phyloP scores from a whole-genome alignment of 805 yeast species.

The Candida maris region DNA sequence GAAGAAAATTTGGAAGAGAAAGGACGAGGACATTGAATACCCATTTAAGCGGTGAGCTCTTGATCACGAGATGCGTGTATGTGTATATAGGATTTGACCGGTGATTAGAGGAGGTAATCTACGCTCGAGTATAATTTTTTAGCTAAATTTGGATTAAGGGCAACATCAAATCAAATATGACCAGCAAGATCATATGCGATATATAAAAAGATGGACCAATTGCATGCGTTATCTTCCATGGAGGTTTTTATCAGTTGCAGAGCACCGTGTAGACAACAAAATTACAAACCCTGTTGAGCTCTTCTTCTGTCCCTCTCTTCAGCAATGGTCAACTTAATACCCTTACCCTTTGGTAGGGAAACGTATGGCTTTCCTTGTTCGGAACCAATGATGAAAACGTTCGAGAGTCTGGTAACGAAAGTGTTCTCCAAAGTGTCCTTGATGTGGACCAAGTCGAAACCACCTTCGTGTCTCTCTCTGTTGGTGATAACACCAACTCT shows the following conservation, averaged over 20 bases:
- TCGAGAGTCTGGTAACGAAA: constrained; percentile 89
- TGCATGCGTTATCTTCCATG: constrained; percentile 5
- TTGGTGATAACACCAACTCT: constrained; percentile 93
- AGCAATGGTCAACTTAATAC: constrained; percentile 91
- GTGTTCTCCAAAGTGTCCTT: constrained; percentile 93
- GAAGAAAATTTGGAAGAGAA: constrained; percentile 91
- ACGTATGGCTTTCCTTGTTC: constrained; percentile 93
- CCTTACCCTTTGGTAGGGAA: constrained; percentile 98
- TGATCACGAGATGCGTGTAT: no score
- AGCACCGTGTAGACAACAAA: constrained; percentile 5
- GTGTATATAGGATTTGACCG: constrained; percentile 2
- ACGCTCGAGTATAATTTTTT: no score
- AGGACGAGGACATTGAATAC: constrained; percentile 76
- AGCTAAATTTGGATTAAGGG: constrained; percentile 1
- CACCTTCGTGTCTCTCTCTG: constrained; percentile 98
- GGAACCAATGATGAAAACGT: constrained; percentile 87
- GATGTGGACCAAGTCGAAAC: constrained; percentile 95
- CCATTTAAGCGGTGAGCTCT: constrained; percentile 58
- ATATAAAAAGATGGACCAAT: constrained; percentile 4
- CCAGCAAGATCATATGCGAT: constrained; percentile 3
- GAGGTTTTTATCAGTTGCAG: constrained; percentile 3
- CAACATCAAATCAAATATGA: constrained; percentile 3
- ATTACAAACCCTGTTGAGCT: constrained; percentile 64
- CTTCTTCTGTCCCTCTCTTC: constrained; percentile 99
- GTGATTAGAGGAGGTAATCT: no score